Conservation (phyloP, 2,329 filamentous ascomycete genomes). For the Claviceps sp. region DNA sequence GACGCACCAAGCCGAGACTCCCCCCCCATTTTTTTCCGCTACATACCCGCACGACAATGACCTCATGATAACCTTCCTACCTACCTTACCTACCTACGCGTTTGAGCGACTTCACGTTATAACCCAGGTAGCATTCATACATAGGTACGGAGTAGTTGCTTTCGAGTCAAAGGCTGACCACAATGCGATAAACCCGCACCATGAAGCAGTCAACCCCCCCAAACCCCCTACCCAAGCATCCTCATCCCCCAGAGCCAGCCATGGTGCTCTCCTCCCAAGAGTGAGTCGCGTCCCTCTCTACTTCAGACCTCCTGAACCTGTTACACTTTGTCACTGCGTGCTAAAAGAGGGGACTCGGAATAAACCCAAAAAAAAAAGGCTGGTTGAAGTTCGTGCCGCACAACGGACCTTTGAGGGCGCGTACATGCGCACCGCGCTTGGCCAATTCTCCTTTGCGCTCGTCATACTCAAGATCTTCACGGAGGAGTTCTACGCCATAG, state of each 20-base stretch:
- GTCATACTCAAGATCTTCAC: constrained; percentile 91
- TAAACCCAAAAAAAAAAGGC: constrained; percentile 29
- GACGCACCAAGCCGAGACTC: too few species aligned
- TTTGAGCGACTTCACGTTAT: too few species aligned
- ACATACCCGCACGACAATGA: too few species aligned
- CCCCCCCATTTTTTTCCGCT: too few species aligned
- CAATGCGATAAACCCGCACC: too few species aligned
- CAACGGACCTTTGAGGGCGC: constrained; percentile 96
- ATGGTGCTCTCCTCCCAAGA: constrained; percentile 72
- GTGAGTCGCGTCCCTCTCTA: constrained; percentile 24
- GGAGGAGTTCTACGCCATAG: constrained; percentile 88
- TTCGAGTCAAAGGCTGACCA: too few species aligned
- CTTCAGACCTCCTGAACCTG: constrained; percentile 8
- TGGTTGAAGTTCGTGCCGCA: constrained; percentile 87
- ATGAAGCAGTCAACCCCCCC: constrained; percentile 45
- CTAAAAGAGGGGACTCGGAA: neutral
- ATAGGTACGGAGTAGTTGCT: too few species aligned
- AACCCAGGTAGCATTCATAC: too few species aligned
- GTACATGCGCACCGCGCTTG: constrained; percentile 87
- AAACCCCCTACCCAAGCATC: constrained; percentile 63
- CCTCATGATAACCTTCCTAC: too few species aligned
- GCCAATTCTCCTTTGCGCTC: constrained; percentile 89
- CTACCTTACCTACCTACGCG: too few species aligned
- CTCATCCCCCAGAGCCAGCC: constrained; percentile 64
- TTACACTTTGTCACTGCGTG: neutral